Percentiles rank a stretch among this genome's conserved stretches.
Evolutionary conservation across 139 green algal genomes (phyloP).

Genomic region (Chlorella sp.): DNA sequence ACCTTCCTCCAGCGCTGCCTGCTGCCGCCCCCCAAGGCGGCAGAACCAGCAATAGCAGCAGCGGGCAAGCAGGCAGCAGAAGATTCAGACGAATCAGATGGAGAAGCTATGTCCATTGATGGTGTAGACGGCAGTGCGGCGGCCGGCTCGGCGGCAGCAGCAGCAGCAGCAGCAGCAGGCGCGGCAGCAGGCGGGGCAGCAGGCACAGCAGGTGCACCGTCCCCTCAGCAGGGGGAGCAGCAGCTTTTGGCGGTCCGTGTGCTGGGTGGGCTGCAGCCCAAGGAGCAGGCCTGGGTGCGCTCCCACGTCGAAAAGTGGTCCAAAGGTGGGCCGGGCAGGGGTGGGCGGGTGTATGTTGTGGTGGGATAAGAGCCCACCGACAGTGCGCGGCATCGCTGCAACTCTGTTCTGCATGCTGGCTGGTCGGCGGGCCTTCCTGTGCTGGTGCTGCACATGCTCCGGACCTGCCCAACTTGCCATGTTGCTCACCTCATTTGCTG

Average conservation of each 20-base stretch:
- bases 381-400: background rate
- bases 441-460: background rate
- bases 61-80: background rate
- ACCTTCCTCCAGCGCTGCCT: slow-evolving; percentile 16
- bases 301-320: slow-evolving; percentile 10
- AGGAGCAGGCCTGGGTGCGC: slow-evolving; percentile 24
- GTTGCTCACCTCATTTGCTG: background rate
- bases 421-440: background rate
- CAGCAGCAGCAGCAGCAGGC: background rate
- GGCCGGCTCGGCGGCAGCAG: background rate
- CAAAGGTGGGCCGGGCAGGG: background rate
- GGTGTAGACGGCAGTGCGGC: background rate
- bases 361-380: background rate
- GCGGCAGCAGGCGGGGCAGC: background rate
- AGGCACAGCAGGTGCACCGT: background rate
- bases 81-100: background rate
- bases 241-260: slow-evolving; percentile 2
- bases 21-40: background rate
- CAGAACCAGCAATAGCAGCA: background rate
- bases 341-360: too few species aligned
- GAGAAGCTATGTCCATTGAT: background rate
- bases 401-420: background rate
- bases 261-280: background rate
- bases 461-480: background rate
- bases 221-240: background rate